phyloP scores from a whole-genome alignment of 345 rosid species.

The Hevea brasiliensis region DNA sequence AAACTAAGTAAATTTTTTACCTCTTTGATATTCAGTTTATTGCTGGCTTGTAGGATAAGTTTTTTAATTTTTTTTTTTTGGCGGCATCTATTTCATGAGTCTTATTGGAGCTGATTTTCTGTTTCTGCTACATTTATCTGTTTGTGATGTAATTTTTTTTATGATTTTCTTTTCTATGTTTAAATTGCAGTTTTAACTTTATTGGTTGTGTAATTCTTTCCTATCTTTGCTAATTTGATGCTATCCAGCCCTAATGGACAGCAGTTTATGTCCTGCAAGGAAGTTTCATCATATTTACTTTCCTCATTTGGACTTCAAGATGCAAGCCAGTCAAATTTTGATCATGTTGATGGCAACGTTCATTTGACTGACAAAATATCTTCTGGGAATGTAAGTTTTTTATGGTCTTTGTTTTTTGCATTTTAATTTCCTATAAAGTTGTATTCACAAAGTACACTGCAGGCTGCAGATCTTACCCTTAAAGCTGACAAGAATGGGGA shows the following conservation, averaged over 20 bases:
- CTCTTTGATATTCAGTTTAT: neutral
- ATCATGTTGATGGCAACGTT: slow-evolving; percentile 25
- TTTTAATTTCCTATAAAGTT: slow-evolving; percentile 6
- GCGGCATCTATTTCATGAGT: neutral
- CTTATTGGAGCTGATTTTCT: neutral
- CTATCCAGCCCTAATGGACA: slow-evolving; percentile 68
- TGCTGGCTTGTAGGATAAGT: neutral
- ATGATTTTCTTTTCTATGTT: neutral
- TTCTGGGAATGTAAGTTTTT: slow-evolving; percentile 40
- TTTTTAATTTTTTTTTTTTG: neutral
- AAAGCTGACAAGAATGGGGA: slow-evolving; percentile 27
- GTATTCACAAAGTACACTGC: slow-evolving; percentile 23
- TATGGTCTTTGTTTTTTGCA: slow-evolving; percentile 4
- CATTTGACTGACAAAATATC: slow-evolving; percentile 20
- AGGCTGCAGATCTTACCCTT: slow-evolving; percentile 31
- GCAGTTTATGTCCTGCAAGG: slow-evolving; percentile 74
- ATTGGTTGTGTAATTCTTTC: slow-evolving; percentile 20
- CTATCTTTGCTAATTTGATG: slow-evolving; percentile 22
- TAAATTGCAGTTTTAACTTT: neutral
- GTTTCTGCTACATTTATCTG: neutral
- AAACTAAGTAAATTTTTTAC: neutral
- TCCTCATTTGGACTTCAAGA: slow-evolving; percentile 33
- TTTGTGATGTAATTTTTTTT: neutral
- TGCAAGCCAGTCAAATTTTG: slow-evolving; percentile 27
- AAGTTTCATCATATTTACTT: slow-evolving; percentile 53